Evolutionary conservation across 2,329 filamentous ascomycete genomes (phyloP).

Genomic region (Pseudocercospora musae): DNA sequence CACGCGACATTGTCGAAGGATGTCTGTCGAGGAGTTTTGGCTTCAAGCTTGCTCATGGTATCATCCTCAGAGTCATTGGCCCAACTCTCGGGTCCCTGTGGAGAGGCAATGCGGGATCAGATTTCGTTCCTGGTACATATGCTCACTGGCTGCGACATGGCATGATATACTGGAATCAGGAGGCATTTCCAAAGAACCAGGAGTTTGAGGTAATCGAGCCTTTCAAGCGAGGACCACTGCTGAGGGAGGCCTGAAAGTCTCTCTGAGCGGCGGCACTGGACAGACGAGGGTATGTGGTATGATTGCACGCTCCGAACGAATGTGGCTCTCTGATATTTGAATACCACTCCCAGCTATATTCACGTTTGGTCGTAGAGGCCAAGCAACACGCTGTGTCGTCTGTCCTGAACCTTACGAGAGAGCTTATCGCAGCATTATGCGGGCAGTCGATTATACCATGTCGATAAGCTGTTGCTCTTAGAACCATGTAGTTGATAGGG

Average conservation of each 20-base stretch:
- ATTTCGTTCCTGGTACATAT: slow-evolving; percentile 52
- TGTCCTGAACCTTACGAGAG: neutral
- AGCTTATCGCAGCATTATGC: too few relatives aligned
- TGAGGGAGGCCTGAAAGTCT: slow-evolving; percentile 5
- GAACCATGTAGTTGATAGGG: neutral
- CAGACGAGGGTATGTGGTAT: too few relatives aligned
- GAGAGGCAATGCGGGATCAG: slow-evolving; percentile 50
- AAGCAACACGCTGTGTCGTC: neutral
- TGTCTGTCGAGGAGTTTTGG: slow-evolving; percentile 52
- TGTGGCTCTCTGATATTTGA: too few relatives aligned
- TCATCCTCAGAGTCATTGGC: slow-evolving; percentile 51
- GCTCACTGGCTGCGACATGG: slow-evolving; percentile 54
- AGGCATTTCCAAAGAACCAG: slow-evolving; percentile 39
- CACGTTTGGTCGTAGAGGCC: too few relatives aligned
- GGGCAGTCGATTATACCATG: neutral
- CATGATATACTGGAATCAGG: slow-evolving; percentile 48
- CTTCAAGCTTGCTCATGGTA: slow-evolving; percentile 56
- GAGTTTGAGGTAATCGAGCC: slow-evolving; percentile 38
- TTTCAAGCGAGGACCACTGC: slow-evolving; percentile 41
- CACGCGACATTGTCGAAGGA: slow-evolving; percentile 51
- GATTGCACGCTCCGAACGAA: too few relatives aligned
- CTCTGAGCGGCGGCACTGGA: neutral
- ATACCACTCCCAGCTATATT: too few relatives aligned
- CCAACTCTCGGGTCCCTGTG: slow-evolving; percentile 54
- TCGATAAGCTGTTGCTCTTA: too few relatives aligned